These are phyloP conservation scores for Coniochaeta hoffmannii DNA, from an alignment of 2,329 filamentous ascomycete species.

Conservation along the genomic window DNA sequence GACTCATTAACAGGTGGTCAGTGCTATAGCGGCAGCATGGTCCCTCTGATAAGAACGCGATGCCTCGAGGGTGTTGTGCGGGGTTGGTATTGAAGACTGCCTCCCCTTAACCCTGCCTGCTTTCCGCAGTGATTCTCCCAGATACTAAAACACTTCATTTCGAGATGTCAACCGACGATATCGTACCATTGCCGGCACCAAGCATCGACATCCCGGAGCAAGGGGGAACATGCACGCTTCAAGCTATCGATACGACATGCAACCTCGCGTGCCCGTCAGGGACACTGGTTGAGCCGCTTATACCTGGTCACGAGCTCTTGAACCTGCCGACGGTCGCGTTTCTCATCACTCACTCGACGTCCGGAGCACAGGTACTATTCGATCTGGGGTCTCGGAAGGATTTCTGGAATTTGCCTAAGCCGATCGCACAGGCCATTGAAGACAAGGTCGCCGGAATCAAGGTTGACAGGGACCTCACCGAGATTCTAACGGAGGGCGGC, in stretches of 20 bases:
- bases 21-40: too few species aligned
- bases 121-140: too few species aligned
- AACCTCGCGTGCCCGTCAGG: slow-evolving; percentile 1
- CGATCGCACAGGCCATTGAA: slow-evolving; percentile 4
- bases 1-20: too few species aligned
- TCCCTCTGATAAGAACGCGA: too few species aligned
- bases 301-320: slow-evolving; percentile 7
- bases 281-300: slow-evolving; percentile 5
- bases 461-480: slow-evolving; percentile 13
- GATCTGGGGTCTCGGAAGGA: slow-evolving; percentile 7
- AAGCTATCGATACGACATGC: slow-evolving; percentile 6
- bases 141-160: too few species aligned
- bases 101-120: too few species aligned
- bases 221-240: neutral
- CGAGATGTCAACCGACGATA: neutral
- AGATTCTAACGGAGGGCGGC: slow-evolving; percentile 14
- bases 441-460: slow-evolving; percentile 6
- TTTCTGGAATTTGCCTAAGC: slow-evolving; percentile 6
- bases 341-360: neutral
- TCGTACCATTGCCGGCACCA: neutral
- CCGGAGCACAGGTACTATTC: slow-evolving; percentile 3
- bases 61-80: too few species aligned
- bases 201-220: neutral
- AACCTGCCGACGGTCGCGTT: slow-evolving; percentile 6
- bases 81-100: too few species aligned